Evolutionary conservation across 495 filamentous ascomycete species (phyloP).

Genomic region (Penicillium bovifimosum): DNA sequence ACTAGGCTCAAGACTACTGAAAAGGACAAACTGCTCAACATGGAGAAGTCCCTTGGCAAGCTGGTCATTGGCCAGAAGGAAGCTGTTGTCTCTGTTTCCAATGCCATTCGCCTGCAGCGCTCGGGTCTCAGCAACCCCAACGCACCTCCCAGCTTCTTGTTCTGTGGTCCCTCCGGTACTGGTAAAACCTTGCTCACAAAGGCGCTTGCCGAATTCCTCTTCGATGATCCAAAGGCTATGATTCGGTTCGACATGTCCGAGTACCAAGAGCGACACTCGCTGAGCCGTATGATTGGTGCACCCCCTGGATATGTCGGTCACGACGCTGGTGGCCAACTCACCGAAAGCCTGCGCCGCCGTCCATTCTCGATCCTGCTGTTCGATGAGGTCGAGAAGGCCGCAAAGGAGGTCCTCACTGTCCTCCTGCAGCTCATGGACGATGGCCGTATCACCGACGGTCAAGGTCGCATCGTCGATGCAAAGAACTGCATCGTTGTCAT

Average conservation of each 20-base stretch:
- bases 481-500: constrained; percentile 98
- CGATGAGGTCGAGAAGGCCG: constrained; percentile 97
- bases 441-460: constrained; percentile 95
- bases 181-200: constrained; percentile 97
- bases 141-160: constrained; percentile 94
- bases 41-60: constrained; percentile 81
- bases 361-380: constrained; percentile 98
- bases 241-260: constrained; percentile 99
- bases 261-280: constrained; percentile 94
- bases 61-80: constrained; percentile 91
- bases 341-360: constrained; percentile 83
- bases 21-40: constrained; percentile 92
- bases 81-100: constrained; percentile 88
- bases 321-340: constrained; percentile 92
- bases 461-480: constrained; percentile 89
- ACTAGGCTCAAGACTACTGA: constrained; percentile 89
- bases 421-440: constrained; percentile 98
- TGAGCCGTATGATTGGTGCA: constrained; percentile 96
- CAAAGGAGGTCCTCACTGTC: constrained; percentile 95
- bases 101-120: constrained; percentile 90
- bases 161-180: constrained; percentile 96
- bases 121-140: constrained; percentile 93
- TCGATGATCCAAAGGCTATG: constrained; percentile 96
- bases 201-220: constrained; percentile 93
- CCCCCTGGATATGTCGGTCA: constrained; percentile 97